Evolutionary conservation across 495 filamentous ascomycete species (phyloP), one percentile per base, ranked within the genome.

Genomic region (Aspergillus bertholletiae): DNA sequence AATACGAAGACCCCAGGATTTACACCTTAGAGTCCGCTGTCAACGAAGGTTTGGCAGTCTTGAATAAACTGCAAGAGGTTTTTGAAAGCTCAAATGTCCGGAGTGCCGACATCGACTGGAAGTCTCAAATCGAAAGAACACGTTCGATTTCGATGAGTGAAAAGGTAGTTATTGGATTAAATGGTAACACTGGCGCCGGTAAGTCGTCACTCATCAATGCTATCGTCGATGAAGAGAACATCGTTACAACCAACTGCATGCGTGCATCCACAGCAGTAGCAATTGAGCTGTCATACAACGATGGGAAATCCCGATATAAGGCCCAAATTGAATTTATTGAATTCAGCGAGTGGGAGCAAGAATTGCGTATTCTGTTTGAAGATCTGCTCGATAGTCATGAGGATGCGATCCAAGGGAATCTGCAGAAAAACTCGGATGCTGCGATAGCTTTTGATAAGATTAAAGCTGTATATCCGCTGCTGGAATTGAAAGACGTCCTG

Each of bases 241-340:
- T 80, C 21, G 70, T 82, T 5, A 71, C 79, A 15, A 83, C 80
- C 13, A 80, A 81, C 49, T 81, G 79, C 57, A 83, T 82, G 80
- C 69, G 82, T 53, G 85, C 84, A 8, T 87, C 84, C 54, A 89
- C 86, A 3, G 84, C 85, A 0, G 81, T 83, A 9, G 79, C 83
- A 0, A 88, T 80, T 0, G 86, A 88, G 57, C 79, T 89, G 13
- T 83, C 83, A 0, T 89, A 79, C 61, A 87, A 86, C n/a, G 40
- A 79, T 21, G 74, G 81, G 18, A 62, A 71, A 2, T 57, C 57
- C 0, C 73, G 63, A 46, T 89, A 87, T 63, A 70, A 71, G 21
- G 85, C 85, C n/a, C 76, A 84, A 53, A 76, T 89, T 40, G 80
- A 87, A 52, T 88, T 88, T 66, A 81, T 88, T 44, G 64, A 65